These are phyloP conservation scores for Saxispiralis lemnorum DNA, from an alignment of 495 filamentous ascomycete species.

Conservation along the genomic window DNA sequence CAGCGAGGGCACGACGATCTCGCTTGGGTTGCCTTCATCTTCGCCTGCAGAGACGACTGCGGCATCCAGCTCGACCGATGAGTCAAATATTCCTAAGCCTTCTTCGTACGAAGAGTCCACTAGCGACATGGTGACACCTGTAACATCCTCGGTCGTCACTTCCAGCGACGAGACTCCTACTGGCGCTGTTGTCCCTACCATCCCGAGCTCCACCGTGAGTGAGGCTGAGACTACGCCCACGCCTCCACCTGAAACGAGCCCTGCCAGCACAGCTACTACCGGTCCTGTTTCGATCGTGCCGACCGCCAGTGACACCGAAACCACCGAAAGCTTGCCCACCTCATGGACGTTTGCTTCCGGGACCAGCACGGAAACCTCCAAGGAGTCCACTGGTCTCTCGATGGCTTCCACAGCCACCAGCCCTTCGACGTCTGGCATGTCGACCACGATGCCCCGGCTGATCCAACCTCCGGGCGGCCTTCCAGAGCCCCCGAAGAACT, in stretches of 20 bases:
- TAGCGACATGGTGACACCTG: no score
- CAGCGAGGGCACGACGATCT: neutral
- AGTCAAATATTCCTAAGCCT: no score
- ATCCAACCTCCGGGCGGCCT: slow-evolving; percentile 48
- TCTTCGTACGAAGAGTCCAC: no score
- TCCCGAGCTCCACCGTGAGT: neutral
- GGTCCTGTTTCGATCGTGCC: slow-evolving; percentile 15
- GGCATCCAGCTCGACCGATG: no score
- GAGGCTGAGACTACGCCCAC: neutral
- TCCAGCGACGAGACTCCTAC: neutral
- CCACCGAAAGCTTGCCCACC: slow-evolving; percentile 13
- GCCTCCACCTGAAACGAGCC: slow-evolving; percentile 2
- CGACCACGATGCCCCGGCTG: slow-evolving; percentile 49
- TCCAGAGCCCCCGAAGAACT: slow-evolving; percentile 37
- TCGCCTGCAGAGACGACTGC: no score
- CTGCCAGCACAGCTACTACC: slow-evolving; percentile 3
- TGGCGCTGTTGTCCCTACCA: neutral
- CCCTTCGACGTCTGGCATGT: slow-evolving; percentile 29
- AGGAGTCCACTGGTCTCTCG: slow-evolving; percentile 3
- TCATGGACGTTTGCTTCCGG: slow-evolving; percentile 19
- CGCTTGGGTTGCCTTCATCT: no score
- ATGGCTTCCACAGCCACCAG: slow-evolving; percentile 7
- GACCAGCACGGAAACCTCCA: slow-evolving; percentile 4
- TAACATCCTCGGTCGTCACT: no score
- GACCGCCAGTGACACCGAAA: slow-evolving; percentile 22